Conservation (phyloP, 2,329 filamentous ascomycete genomes). For the Fonsecaea nubica region DNA sequence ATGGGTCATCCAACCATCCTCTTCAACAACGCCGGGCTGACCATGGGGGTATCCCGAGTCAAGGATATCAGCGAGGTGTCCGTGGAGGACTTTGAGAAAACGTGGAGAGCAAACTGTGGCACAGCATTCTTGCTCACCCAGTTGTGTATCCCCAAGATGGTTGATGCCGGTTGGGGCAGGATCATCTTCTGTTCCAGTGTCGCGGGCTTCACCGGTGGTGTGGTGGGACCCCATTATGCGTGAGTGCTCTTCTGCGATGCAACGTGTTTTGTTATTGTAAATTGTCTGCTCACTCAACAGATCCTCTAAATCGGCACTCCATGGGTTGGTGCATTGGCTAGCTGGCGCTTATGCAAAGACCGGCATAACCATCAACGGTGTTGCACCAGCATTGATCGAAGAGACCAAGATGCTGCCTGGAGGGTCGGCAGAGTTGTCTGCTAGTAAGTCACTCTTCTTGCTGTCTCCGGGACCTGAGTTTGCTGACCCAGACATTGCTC, state of each 20-base stretch:
- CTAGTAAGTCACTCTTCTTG: constrained; percentile 21
- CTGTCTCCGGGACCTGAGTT: background rate
- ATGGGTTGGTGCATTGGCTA: constrained; percentile 57
- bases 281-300: constrained; percentile 37
- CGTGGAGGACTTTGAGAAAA: constrained; percentile 69
- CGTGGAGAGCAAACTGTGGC: constrained; percentile 66
- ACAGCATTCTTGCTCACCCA: constrained; percentile 69
- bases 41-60: constrained; percentile 62
- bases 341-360: constrained; percentile 51
- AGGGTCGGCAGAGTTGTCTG: constrained; percentile 42
- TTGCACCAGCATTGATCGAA: constrained; percentile 57
- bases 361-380: constrained; percentile 57
- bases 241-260: constrained; percentile 41
- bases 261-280: constrained; percentile 34
- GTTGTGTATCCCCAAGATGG: constrained; percentile 66
- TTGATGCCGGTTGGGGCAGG: constrained; percentile 64
- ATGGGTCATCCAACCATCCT: constrained; percentile 49
- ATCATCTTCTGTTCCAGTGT: constrained; percentile 70
- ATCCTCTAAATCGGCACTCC: constrained; percentile 53
- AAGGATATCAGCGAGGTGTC: constrained; percentile 62
- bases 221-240: constrained; percentile 63
- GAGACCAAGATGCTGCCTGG: constrained; percentile 54
- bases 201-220: constrained; percentile 66
- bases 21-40: constrained; percentile 62
- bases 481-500: constrained; percentile 7